Percentiles rank a stretch among this genome's conserved stretches.
Conservation (phyloP, 2,329 filamentous ascomycete species). For the Trichoderma oligosporum region DNA sequence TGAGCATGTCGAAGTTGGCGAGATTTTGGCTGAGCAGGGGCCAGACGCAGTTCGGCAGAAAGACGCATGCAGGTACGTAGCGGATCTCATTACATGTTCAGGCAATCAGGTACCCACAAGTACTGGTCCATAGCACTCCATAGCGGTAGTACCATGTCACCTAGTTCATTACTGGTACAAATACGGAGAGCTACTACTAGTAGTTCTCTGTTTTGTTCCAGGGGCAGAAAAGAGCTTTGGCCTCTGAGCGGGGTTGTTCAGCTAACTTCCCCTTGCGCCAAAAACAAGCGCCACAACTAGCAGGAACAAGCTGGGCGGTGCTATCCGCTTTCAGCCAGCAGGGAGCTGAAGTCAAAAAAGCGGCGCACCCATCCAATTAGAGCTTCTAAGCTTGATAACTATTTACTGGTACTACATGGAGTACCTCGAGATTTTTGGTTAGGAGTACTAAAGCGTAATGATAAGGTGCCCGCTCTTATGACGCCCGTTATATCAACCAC, state of each 20-base stretch:
- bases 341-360: not conserved
- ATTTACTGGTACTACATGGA: too few species aligned
- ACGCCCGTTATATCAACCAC: too few species aligned
- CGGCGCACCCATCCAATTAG: not conserved
- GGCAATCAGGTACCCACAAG: conserved; percentile 7
- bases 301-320: conserved; percentile 15
- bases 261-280: conserved; percentile 7
- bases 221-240: conserved; percentile 11
- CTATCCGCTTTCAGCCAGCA: conserved; percentile 21
- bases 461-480: too few species aligned
- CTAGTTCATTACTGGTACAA: not conserved
- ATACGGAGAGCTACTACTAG: conserved; percentile 1
- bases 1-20: not conserved
- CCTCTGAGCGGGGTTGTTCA: conserved; percentile 9
- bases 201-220: not conserved
- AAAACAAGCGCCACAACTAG: not conserved
- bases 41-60: conserved; percentile 15
- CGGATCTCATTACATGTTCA: conserved; percentile 2
- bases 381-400: not conserved
- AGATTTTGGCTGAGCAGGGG: conserved; percentile 12
- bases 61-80: conserved; percentile 21
- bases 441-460: too few species aligned
- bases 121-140: too few species aligned
- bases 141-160: not conserved
- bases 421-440: too few species aligned